phyloP scores from a whole-genome alignment of 495 filamentous ascomycete genomes.

The Bryoglossum gracile region DNA sequence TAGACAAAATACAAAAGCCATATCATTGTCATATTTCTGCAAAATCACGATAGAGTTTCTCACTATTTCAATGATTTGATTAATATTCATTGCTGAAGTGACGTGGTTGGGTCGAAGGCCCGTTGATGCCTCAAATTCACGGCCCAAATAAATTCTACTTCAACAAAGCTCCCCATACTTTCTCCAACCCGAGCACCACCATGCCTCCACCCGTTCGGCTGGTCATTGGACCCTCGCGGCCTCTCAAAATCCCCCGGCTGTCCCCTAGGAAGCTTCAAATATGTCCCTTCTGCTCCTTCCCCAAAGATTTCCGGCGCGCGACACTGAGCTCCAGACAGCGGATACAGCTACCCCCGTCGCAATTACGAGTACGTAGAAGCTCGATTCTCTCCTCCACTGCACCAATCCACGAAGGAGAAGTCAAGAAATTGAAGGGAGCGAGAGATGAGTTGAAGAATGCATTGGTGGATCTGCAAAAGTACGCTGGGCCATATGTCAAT shows the following conservation, averaged over 20 bases:
- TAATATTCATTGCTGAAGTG: too few relatives aligned
- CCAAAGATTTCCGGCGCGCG: neutral
- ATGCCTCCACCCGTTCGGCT: conserved; percentile 27
- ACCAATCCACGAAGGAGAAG: too few relatives aligned
- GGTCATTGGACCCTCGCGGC: conserved; percentile 12
- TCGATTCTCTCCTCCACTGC: conserved; percentile 25
- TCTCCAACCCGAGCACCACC: conserved; percentile 7
- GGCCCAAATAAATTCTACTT: conserved; percentile 1
- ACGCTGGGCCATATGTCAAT: conserved; percentile 60
- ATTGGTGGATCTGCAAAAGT: conserved; percentile 52
- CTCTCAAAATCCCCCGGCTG: conserved; percentile 15
- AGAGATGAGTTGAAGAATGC: conserved; percentile 52
- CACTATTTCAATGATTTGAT: too few relatives aligned
- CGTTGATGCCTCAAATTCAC: conserved; percentile 3
- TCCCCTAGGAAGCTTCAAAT: conserved; percentile 15
- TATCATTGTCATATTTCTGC: too few relatives aligned
- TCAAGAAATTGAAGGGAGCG: too few relatives aligned
- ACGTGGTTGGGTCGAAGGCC: neutral
- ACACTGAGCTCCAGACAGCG: conserved; percentile 7
- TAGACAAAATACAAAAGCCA: too few relatives aligned
- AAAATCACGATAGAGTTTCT: too few relatives aligned
- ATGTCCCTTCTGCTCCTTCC: conserved; percentile 22
- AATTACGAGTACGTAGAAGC: neutral
- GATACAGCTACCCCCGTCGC: neutral
- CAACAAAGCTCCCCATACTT: neutral